These are phyloP conservation scores for Aspergillus piperis DNA, from an alignment of 2,329 filamentous ascomycete genomes.

Conservation along the genomic window DNA sequence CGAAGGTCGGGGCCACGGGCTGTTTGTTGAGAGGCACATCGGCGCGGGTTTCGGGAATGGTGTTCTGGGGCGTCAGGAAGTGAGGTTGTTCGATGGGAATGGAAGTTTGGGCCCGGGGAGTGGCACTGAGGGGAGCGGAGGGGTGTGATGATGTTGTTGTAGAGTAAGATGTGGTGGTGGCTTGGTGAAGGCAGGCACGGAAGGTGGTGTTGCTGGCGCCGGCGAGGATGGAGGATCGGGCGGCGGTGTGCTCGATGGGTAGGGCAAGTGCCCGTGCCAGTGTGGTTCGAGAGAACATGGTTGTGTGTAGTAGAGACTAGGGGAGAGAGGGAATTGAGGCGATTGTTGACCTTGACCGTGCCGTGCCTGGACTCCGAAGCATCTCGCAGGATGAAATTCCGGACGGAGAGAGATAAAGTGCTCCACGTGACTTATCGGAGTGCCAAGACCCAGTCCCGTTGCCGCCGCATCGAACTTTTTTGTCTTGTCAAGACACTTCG, in stretches of 20 bases:
- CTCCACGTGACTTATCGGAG: conserved; percentile 22
- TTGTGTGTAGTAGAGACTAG: conserved; percentile 7
- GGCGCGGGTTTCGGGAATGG: conserved; percentile 22
- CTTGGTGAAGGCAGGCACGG: conserved; percentile 47
- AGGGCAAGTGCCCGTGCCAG: conserved; percentile 32
- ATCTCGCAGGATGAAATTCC: conserved; percentile 33
- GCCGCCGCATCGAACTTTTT: conserved; percentile 20
- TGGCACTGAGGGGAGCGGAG: conserved; percentile 31
- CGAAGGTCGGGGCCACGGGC: conserved; percentile 41
- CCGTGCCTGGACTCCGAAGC: not conserved
- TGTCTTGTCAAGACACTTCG: conserved; percentile 21
- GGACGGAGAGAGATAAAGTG: conserved; percentile 28
- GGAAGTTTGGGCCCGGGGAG: conserved; percentile 29
- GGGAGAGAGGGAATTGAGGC: not conserved
- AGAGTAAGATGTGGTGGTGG: conserved; percentile 27
- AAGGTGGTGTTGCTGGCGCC: conserved; percentile 27
- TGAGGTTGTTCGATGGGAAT: conserved; percentile 16
- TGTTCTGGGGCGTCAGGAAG: conserved; percentile 15
- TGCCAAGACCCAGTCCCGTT: conserved; percentile 10
- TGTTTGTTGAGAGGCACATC: conserved; percentile 35
- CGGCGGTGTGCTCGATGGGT: conserved; percentile 25
- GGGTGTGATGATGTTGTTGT: conserved; percentile 33
- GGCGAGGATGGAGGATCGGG: conserved; percentile 15
- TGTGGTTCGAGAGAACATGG: conserved; percentile 42
- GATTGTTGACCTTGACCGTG: not conserved